A percentile compares a stretch with the other conserved stretches of the same genome.
phyloP scores from a whole-genome alignment of 805 yeast genomes.

The Nakazawaea ambrosiae region DNA sequence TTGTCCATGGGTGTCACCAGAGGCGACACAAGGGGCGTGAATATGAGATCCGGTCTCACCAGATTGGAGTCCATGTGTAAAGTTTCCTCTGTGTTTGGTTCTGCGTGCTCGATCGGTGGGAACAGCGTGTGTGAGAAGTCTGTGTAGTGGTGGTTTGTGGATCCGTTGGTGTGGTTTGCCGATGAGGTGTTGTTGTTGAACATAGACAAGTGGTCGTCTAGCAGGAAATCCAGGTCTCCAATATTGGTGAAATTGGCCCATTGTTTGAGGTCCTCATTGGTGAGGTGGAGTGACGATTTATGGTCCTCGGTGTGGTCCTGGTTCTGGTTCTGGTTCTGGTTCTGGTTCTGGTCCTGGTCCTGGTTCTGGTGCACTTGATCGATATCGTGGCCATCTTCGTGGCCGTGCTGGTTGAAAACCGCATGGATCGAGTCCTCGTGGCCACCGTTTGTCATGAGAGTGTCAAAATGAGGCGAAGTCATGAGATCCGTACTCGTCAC shows the following conservation, averaged over 20 bases:
- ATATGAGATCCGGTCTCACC: constrained; percentile 52
- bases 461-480: too few relatives aligned
- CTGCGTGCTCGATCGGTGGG: constrained; percentile 2
- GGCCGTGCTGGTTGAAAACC: too few relatives aligned
- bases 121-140: constrained; percentile 10
- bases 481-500: too few relatives aligned
- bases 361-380: too few relatives aligned
- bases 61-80: constrained; percentile 1
- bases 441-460: too few relatives aligned
- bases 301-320: neutral
- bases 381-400: too few relatives aligned
- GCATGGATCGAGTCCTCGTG: too few relatives aligned
- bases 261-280: constrained; percentile 1
- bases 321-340: neutral
- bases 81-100: too few relatives aligned
- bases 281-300: neutral
- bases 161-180: neutral
- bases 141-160: constrained; percentile 4
- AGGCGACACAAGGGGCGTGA: constrained; percentile 75
- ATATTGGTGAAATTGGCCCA: constrained; percentile 6
- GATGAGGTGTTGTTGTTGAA: neutral
- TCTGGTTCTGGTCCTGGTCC: too few relatives aligned
- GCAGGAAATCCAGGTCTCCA: constrained; percentile 7
- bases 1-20: constrained; percentile 59
- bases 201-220: constrained; percentile 6